Evolutionary conservation across 148 eudicot species (phyloP).

Genomic region (Heliamphora exappendiculata): DNA sequence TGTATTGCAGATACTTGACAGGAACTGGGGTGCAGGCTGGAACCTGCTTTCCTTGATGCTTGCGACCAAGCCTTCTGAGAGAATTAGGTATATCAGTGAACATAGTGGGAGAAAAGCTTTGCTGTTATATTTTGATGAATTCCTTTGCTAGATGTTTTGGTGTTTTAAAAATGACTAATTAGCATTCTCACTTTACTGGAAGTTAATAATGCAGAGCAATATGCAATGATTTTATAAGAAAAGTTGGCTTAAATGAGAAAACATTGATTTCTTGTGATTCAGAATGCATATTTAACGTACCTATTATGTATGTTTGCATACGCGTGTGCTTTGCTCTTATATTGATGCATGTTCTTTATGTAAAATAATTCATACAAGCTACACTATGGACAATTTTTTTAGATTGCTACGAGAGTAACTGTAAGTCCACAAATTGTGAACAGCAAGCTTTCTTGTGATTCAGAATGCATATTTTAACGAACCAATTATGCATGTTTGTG

Average conservation of each 20-base stretch:
- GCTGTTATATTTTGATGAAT: not conserved
- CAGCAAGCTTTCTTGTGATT: no score
- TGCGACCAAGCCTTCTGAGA: slow-evolving; percentile 69
- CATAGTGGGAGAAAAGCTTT: not conserved
- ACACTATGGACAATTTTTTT: not conserved
- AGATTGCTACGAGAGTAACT: not conserved
- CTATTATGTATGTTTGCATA: not conserved
- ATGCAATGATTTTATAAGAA: not conserved
- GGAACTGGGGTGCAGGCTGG: slow-evolving; percentile 99
- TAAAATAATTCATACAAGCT: not conserved
- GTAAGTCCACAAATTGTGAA: not conserved
- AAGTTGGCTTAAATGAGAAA: not conserved
- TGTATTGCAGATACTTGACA: slow-evolving; percentile 72
- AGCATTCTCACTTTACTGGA: not conserved
- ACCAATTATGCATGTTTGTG: no score
- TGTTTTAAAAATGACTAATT: not conserved
- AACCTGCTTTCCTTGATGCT: slow-evolving; percentile 72
- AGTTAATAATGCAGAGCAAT: not conserved
- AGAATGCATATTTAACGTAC: not conserved
- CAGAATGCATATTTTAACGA: no score
- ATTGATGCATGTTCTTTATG: not conserved
- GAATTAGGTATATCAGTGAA: slow-evolving; percentile 56
- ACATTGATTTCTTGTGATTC: not conserved
- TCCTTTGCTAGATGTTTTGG: not conserved
- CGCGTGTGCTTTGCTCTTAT: not conserved